These are phyloP conservation scores for Aspergillus conjunctus DNA, from an alignment of 495 filamentous ascomycete genomes.

Conservation along the genomic window DNA sequence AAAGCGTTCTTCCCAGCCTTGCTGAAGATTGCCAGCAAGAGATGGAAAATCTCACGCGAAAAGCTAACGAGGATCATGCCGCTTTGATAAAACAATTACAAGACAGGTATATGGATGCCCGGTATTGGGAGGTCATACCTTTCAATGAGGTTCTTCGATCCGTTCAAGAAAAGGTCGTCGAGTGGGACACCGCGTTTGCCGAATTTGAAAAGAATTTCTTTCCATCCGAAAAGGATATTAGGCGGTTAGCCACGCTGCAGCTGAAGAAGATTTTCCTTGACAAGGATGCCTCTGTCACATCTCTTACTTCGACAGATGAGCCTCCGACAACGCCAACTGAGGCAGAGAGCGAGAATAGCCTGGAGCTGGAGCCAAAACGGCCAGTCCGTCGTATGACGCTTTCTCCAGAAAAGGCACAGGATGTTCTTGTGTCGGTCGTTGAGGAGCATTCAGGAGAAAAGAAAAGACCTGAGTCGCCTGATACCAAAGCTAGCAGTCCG, in stretches of 20 bases:
- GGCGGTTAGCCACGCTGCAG: conserved; percentile 85
- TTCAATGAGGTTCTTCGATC: conserved; percentile 83
- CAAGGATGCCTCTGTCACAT: conserved; percentile 71
- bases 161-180: conserved; percentile 88
- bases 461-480: conserved; percentile 27
- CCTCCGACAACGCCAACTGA: conserved; percentile 43
- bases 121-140: conserved; percentile 94
- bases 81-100: conserved; percentile 75
- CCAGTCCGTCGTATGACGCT: conserved; percentile 53
- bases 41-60: conserved; percentile 72
- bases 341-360: conserved; percentile 50
- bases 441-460: conserved; percentile 60
- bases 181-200: conserved; percentile 88
- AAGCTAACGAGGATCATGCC: conserved; percentile 77
- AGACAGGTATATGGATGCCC: conserved; percentile 86
- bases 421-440: conserved; percentile 69
- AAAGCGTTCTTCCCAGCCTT: conserved; percentile 87
- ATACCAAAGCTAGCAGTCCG: conserved; percentile 5
- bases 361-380: conserved; percentile 36
- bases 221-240: conserved; percentile 95
- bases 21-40: conserved; percentile 76
- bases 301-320: conserved; percentile 66
- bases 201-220: conserved; percentile 94
- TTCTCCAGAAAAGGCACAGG: conserved; percentile 67
- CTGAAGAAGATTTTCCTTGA: conserved; percentile 95